A percentile compares a stretch with the other conserved stretches of the same genome.
phyloP scores from a whole-genome alignment of 129 eudicot genomes.

The Flaveria robusta region DNA sequence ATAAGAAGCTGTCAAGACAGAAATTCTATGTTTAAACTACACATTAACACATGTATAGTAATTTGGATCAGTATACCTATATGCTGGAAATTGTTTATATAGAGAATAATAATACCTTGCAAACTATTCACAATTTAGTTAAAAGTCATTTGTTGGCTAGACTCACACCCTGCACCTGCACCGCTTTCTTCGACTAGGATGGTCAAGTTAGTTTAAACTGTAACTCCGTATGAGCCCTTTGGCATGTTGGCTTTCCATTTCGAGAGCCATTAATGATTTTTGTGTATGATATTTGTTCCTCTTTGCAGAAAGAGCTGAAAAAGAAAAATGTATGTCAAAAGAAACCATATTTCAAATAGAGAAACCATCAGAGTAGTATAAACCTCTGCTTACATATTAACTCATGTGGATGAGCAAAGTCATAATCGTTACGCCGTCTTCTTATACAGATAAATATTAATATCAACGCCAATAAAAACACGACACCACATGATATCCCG shows the following conservation, averaged over 20 bases:
- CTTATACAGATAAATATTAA: constrained; percentile 52
- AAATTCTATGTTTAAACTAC: background rate
- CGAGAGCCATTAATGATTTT: constrained; percentile 89
- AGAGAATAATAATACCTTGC: constrained; percentile 30
- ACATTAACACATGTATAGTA: background rate
- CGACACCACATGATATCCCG: constrained; percentile 64
- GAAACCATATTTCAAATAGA: background rate
- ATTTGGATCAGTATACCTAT: constrained; percentile 1
- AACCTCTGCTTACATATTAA: constrained; percentile 60
- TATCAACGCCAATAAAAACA: constrained; percentile 43
- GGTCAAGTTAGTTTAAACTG: constrained; percentile 44
- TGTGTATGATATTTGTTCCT: constrained; percentile 89
- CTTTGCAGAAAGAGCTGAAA: constrained; percentile 86
- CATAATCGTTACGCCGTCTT: constrained; percentile 76
- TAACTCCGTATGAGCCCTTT: constrained; percentile 86
- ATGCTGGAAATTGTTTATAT: background rate
- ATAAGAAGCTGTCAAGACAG: background rate
- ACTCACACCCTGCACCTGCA: constrained; percentile 9
- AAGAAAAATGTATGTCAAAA: background rate
- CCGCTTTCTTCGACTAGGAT: constrained; percentile 23
- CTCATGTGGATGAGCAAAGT: constrained; percentile 85
- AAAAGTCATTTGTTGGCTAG: constrained; percentile 1
- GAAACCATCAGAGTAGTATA: background rate
- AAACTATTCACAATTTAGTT: constrained; percentile 34
- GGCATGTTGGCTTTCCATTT: constrained; percentile 99